Percentiles rank a stretch among this genome's conserved stretches.
Evolutionary conservation across 345 rosid genomes (phyloP).

Genomic region (Arabidopsis suecica): DNA sequence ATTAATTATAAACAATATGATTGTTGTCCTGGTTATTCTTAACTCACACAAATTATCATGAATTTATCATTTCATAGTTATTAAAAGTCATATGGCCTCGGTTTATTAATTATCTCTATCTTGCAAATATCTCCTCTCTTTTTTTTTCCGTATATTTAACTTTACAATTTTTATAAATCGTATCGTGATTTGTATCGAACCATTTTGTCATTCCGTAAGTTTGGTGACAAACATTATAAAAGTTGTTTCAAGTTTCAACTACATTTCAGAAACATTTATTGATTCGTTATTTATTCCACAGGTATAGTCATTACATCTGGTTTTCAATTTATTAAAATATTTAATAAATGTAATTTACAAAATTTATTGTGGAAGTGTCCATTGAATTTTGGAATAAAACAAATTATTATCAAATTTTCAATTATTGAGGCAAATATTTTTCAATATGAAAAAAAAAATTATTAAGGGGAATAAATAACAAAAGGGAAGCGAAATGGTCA

Average conservation of each 20-base stretch:
- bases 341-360: not conserved
- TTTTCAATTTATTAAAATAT: not conserved
- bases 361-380: not conserved
- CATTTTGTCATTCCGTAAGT: not conserved
- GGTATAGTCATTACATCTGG: not conserved
- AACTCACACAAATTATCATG: constrained; percentile 8
- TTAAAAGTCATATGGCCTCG: not conserved
- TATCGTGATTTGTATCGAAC: too few species aligned
- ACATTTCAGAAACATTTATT: not conserved
- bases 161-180: not conserved
- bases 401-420: not conserved
- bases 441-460: not conserved
- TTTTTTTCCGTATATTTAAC: not conserved
- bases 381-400: not conserved
- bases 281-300: not conserved
- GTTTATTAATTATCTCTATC: not conserved
- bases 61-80: not conserved
- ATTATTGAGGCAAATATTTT: not conserved
- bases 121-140: not conserved
- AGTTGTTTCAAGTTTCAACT: not conserved
- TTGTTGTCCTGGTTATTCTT: not conserved
- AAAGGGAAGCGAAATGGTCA: not conserved
- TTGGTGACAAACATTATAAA: not conserved
- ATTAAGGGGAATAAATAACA: not conserved
- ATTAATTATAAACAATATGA: not conserved